Percentiles rank a stretch among this genome's conserved stretches.
phyloP scores from a whole-genome alignment of 768 basidiomycete genomes.

The Termitomyces heimii region DNA sequence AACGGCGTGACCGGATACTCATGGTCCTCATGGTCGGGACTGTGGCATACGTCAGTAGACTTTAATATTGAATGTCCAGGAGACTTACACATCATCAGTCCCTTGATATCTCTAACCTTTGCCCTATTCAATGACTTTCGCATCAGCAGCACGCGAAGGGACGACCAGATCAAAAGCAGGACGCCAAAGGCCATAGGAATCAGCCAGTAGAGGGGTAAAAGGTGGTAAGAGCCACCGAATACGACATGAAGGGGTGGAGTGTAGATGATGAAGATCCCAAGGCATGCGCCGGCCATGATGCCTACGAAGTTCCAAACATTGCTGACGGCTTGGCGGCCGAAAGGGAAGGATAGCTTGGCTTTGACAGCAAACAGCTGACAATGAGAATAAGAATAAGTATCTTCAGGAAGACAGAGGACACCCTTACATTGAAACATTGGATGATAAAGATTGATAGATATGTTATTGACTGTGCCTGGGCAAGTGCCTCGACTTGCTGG shows the following conservation, averaged over 20 bases:
- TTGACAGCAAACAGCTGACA: slow-evolving; percentile 59
- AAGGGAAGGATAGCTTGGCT: slow-evolving; percentile 58
- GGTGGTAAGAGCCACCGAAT: slow-evolving; percentile 52
- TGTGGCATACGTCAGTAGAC: slow-evolving; percentile 15
- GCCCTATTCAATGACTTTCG: slow-evolving; percentile 48
- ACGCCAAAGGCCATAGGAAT: slow-evolving; percentile 57
- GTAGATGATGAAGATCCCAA: slow-evolving; percentile 66
- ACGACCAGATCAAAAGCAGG: slow-evolving; percentile 51
- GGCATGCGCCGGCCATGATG: slow-evolving; percentile 52
- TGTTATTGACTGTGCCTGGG: slow-evolving; percentile 57
- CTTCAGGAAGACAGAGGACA: neutral
- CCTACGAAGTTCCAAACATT: slow-evolving; percentile 64
- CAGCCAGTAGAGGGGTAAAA: slow-evolving; percentile 64
- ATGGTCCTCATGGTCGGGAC: slow-evolving; percentile 63
- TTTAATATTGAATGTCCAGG: neutral
- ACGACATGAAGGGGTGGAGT: slow-evolving; percentile 65
- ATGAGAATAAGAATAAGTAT: neutral
- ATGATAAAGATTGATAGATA: slow-evolving; percentile 64
- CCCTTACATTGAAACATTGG: slow-evolving; percentile 60
- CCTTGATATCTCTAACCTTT: slow-evolving; percentile 59
- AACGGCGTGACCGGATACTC: slow-evolving; percentile 45
- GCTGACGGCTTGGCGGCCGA: slow-evolving; percentile 46
- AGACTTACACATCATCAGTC: slow-evolving; percentile 66
- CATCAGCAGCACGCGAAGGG: slow-evolving; percentile 50
- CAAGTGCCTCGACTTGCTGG: slow-evolving; percentile 53